Conservation (phyloP, 2,329 filamentous ascomycete species). For the Alternaria postmessia region DNA sequence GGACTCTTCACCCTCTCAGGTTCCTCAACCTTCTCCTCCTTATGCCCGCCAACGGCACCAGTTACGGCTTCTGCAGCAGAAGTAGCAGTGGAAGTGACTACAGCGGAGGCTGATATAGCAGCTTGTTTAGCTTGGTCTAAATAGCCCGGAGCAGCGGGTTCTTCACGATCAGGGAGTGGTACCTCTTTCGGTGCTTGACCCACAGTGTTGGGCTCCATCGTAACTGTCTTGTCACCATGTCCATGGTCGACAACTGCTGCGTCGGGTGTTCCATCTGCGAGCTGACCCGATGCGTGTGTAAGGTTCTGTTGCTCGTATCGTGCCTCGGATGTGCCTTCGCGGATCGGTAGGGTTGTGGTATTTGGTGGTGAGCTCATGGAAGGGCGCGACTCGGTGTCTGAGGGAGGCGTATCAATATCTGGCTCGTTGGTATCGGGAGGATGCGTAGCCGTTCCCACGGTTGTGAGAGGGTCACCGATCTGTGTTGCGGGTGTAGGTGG, state of each 20-base stretch:
- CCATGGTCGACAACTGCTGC: constrained; percentile 52
- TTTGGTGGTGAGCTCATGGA: constrained; percentile 21
- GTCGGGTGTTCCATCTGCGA: constrained; percentile 54
- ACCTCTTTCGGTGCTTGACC: constrained; percentile 60
- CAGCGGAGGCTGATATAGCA: constrained; percentile 40
- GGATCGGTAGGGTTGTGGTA: constrained; percentile 37
- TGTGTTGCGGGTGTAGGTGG: constrained; percentile 38
- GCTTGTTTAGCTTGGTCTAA: constrained; percentile 55
- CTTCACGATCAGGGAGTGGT: constrained; percentile 44
- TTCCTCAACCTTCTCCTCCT: constrained; percentile 28
- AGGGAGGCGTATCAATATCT: constrained; percentile 33
- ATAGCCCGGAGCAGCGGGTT: constrained; percentile 46
- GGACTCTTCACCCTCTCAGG: constrained; percentile 36
- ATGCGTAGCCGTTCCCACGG: constrained; percentile 49
- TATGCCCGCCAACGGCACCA: constrained; percentile 32
- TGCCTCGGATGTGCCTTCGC: constrained; percentile 53
- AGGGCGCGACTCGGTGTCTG: constrained; percentile 28
- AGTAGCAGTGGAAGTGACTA: constrained; percentile 39
- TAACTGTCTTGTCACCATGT: constrained; percentile 54
- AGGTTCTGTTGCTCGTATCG: constrained; percentile 52
- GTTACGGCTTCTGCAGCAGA: constrained; percentile 45
- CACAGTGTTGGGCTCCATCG: constrained; percentile 59
- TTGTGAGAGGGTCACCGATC: constrained; percentile 38
- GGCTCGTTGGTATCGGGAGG: constrained; percentile 37
- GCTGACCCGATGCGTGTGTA: constrained; percentile 56